Evolutionary conservation across 768 basidiomycete genomes (phyloP).

Genomic region (Collybia nuda): DNA sequence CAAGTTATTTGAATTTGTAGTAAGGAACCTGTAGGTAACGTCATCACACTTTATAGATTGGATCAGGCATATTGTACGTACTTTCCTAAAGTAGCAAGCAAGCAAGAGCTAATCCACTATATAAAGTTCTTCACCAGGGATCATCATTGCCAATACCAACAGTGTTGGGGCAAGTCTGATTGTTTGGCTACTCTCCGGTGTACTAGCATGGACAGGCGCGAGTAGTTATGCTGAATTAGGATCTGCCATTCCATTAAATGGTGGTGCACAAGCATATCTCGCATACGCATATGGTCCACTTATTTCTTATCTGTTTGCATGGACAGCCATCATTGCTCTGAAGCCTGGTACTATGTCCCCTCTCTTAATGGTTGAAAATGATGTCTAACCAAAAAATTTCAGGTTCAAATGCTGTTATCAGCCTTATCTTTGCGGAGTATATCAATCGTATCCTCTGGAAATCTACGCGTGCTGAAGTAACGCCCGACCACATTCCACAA

Average conservation of each 20-base stretch:
- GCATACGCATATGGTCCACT: constrained; percentile 87
- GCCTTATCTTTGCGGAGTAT: constrained; percentile 91
- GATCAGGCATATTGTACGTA: constrained; percentile 89
- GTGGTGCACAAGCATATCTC: constrained; percentile 78
- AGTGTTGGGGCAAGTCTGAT: constrained; percentile 87
- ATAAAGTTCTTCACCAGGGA: constrained; percentile 83
- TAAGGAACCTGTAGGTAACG: background rate
- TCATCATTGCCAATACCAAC: constrained; percentile 85
- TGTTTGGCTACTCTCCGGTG: constrained; percentile 82
- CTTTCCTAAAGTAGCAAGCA: background rate
- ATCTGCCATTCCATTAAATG: constrained; percentile 79
- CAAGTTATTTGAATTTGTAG: constrained; percentile 22
- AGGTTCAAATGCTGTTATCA: constrained; percentile 83
- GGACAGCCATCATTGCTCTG: constrained; percentile 89
- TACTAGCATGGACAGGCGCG: constrained; percentile 94
- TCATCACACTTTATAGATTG: constrained; percentile 50
- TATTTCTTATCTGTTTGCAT: constrained; percentile 89
- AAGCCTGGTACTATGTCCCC: constrained; percentile 62
- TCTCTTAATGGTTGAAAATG: background rate
- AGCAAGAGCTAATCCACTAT: constrained; percentile 3
- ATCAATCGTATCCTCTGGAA: constrained; percentile 87
- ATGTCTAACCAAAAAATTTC: background rate
- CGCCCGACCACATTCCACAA: constrained; percentile 78
- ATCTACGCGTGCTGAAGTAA: constrained; percentile 64
- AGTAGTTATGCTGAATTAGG: constrained; percentile 94